Percentiles rank a stretch among this genome's conserved stretches.
phyloP scores from a whole-genome alignment of 495 filamentous ascomycete species.

The Parathielavia hyrcaniae region DNA sequence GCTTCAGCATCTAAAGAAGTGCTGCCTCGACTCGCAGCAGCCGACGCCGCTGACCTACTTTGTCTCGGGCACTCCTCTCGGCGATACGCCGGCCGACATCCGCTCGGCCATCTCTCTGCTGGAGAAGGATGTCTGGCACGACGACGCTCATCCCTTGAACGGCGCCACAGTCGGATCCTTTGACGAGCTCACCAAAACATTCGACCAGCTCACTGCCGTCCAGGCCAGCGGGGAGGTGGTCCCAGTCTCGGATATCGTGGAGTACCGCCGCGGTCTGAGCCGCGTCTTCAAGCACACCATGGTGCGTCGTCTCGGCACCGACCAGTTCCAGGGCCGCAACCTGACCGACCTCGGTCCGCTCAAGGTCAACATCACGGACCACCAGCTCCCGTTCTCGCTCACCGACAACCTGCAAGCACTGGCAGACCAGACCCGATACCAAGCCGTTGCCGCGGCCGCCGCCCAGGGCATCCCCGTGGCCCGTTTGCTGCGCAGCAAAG shows the following conservation, averaged over 20 bases:
- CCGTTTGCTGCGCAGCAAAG: constrained; percentile 11
- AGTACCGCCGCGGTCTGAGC: constrained; percentile 19
- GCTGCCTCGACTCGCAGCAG: not conserved
- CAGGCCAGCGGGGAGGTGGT: constrained; percentile 13
- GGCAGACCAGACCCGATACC: not conserved
- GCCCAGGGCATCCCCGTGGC: not conserved
- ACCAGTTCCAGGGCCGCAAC: constrained; percentile 19
- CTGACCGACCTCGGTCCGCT: constrained; percentile 25
- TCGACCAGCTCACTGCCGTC: not conserved
- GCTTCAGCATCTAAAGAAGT: constrained; percentile 22
- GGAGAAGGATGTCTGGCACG: constrained; percentile 13
- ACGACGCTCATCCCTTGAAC: constrained; percentile 5
- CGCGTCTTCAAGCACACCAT: constrained; percentile 20
- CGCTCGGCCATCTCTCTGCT: constrained; percentile 14
- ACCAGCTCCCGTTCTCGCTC: constrained; percentile 12
- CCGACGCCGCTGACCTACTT: constrained; percentile 21
- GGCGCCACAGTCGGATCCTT: constrained; percentile 8
- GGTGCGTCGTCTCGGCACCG: constrained; percentile 26
- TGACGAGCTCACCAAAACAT: constrained; percentile 15
- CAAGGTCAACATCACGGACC: constrained; percentile 25
- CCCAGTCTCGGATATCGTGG: not conserved
- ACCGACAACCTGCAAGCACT: constrained; percentile 4
- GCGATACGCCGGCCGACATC: constrained; percentile 19
- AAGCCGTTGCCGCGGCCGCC: not conserved
- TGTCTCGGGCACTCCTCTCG: constrained; percentile 28